A percentile compares a stretch with the other conserved stretches of the same genome.
Evolutionary conservation across 1,284 basidiomycete genomes (phyloP).

Genomic region (Schizophyllum commune): DNA sequence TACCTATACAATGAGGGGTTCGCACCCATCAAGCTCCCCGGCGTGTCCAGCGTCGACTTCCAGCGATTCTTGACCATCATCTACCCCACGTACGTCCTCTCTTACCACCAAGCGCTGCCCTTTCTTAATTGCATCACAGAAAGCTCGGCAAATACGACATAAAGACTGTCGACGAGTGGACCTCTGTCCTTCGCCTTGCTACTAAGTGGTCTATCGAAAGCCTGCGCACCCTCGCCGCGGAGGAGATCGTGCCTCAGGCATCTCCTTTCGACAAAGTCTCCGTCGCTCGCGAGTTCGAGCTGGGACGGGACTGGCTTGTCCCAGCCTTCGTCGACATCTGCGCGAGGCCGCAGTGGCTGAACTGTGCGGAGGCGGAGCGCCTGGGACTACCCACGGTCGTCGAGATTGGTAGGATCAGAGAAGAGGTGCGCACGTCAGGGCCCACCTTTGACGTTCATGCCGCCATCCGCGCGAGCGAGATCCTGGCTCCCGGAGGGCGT

Average conservation of each 20-base stretch:
- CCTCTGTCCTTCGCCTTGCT: constrained; percentile 27
- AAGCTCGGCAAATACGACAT: constrained; percentile 22
- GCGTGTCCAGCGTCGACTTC: too few relatives aligned
- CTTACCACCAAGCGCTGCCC: not conserved
- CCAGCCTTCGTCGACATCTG: constrained; percentile 27
- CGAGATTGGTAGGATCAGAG: not conserved
- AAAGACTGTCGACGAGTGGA: constrained; percentile 28
- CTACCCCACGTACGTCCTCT: constrained; percentile 11
- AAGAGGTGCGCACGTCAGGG: not conserved
- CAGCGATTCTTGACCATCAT: not conserved
- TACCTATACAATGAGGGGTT: too few relatives aligned
- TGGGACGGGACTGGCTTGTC: constrained; percentile 28
- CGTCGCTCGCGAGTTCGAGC: constrained; percentile 21
- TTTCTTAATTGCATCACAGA: constrained; percentile 12
- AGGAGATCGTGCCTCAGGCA: constrained; percentile 19
- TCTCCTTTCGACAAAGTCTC: constrained; percentile 26
- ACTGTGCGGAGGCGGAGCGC: constrained; percentile 6
- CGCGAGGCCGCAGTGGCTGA: constrained; percentile 9
- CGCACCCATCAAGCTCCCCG: too few relatives aligned
- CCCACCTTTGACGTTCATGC: too few relatives aligned
- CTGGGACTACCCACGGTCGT: constrained; percentile 3
- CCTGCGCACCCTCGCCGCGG: constrained; percentile 25
- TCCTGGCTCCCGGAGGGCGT: too few relatives aligned
- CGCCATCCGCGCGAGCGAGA: too few relatives aligned
- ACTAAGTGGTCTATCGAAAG: constrained; percentile 24